A percentile compares a stretch with the other conserved stretches of the same genome.
Conservation (phyloP, 495 filamentous ascomycete species). For the Podospora pseudocomata region DNA sequence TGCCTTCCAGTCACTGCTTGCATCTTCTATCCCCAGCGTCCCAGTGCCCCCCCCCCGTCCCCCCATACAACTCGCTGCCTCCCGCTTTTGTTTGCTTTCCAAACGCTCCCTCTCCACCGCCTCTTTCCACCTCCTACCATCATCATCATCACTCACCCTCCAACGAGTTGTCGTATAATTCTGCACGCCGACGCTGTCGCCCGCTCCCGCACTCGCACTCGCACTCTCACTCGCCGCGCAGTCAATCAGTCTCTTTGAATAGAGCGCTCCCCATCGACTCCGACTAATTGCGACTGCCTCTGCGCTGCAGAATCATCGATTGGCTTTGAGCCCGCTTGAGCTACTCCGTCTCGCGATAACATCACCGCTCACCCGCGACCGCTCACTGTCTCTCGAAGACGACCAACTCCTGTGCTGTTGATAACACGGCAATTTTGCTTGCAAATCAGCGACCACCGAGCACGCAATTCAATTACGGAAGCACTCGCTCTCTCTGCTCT, state of each 20-base stretch:
- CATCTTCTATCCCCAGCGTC: constrained; percentile 33
- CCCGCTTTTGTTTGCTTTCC: background rate
- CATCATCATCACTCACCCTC: background rate
- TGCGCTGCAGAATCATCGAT: constrained; percentile 18
- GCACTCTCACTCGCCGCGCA: constrained; percentile 26
- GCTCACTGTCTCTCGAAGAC: constrained; percentile 11
- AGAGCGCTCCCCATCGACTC: background rate
- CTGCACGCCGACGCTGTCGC: constrained; percentile 34
- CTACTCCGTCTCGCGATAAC: background rate
- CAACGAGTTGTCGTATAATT: constrained; percentile 25
- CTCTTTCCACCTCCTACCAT: constrained; percentile 16
- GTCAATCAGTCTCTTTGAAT: constrained; percentile 28
- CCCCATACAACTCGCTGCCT: background rate
- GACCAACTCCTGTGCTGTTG: background rate
- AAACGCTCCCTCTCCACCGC: constrained; percentile 20
- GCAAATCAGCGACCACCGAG: background rate
- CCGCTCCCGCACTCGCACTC: constrained; percentile 16
- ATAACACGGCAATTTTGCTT: background rate
- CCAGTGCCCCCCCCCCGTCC: constrained; percentile 12
- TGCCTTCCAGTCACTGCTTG: constrained; percentile 31
- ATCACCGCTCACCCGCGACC: background rate
- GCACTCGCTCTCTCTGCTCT: background rate
- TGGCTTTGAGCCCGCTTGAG: constrained; percentile 19
- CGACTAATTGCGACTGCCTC: constrained; percentile 15
- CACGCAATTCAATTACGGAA: background rate